A percentile compares a stretch with the other conserved stretches of the same genome.
phyloP scores from a whole-genome alignment of 2,329 filamentous ascomycete genomes.

The Tolypocladium nubicola region DNA sequence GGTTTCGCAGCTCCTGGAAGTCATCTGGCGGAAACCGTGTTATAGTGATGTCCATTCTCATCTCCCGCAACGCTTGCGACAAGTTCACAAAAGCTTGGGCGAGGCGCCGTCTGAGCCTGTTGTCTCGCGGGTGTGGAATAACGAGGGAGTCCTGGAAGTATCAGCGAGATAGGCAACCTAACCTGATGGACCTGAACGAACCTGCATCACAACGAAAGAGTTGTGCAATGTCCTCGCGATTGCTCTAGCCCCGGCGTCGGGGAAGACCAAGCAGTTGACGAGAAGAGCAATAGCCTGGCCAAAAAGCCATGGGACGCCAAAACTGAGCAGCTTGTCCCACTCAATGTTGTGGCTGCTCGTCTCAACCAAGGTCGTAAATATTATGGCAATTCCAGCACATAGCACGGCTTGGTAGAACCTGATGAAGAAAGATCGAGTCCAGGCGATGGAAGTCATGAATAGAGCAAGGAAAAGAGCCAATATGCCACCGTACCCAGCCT shows the following conservation, averaged over 20 bases:
- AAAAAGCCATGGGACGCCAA: slow-evolving; percentile 44
- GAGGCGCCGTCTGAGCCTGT: slow-evolving; percentile 29
- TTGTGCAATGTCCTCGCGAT: slow-evolving; percentile 36
- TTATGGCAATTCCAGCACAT: slow-evolving; percentile 43
- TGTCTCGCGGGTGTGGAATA: slow-evolving; percentile 17
- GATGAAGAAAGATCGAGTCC: slow-evolving; percentile 43
- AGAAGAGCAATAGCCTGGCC: slow-evolving; percentile 42
- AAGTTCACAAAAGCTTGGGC: slow-evolving; percentile 43
- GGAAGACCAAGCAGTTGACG: slow-evolving; percentile 36
- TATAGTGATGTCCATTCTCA: slow-evolving; percentile 45
- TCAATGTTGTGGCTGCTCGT: slow-evolving; percentile 28
- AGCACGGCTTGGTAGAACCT: slow-evolving; percentile 45
- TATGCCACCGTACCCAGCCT: slow-evolving; percentile 40
- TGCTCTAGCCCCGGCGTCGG: slow-evolving; percentile 44
- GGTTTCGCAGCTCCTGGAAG: slow-evolving; percentile 38
- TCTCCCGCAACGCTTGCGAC: slow-evolving; percentile 44
- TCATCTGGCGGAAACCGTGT: slow-evolving; percentile 41
- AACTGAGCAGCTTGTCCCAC: slow-evolving; percentile 41
- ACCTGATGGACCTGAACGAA: slow-evolving; percentile 10
- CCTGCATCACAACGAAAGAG: slow-evolving; percentile 36
- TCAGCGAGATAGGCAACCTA: neutral
- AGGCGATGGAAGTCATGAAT: slow-evolving; percentile 41
- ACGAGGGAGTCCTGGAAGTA: slow-evolving; percentile 17
- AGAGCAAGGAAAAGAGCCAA: slow-evolving; percentile 43
- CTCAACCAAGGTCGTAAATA: slow-evolving; percentile 41